Evolutionary conservation across 495 filamentous ascomycete genomes (phyloP), one percentile per base, ranked within the genome.

Genomic region (Penicillium riverlandense): DNA sequence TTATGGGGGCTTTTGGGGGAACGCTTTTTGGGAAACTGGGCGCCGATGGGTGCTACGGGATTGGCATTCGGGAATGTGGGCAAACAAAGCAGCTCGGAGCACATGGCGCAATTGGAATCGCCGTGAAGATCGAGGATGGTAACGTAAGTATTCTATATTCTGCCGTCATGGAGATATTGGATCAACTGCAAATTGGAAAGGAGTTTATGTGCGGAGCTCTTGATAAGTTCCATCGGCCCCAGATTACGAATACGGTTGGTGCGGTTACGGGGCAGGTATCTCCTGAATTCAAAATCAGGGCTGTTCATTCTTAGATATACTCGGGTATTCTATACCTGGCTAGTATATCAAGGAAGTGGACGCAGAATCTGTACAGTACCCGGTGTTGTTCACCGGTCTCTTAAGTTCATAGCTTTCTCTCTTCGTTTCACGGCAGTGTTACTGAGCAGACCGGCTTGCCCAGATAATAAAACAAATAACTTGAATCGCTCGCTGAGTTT

Each of bases 111-210:
- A 46, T 69, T 37, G 68, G 65, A 0, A 61, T 70, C 41, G 57
- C 68, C 0, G 58, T 71, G 27, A 70, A 71, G 40, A 57, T 70
- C 28, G 66, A 70, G 38, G 68, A 70, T 49, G 63, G 68, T 0
- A 67, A 61, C 47, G 51, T 59, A 10, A 40, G n/a, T 2, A 52
- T 60, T 14, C 54, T 67, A 14, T 65, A 67, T 37, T 48, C 62
- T 6, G 65, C 61, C 1, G 60, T 67, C 9, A 37, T 44, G 13
- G 68, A 70, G 50, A 58, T 71, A 33, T 52, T 70, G 16, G 59
- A 57, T 32, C 63, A 63, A 43, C 48, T 70, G 22, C 13, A 48
- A 3, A 61, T 70, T 31, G 63, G 65, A 0, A 44, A 50, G 11
- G 13, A 32, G 3, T 52, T 53, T 8, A 55, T 50, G 41, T 52